Base-by-base conservation (phyloP, 257 asterid species). In the Primulina huaijiensis region DNA sequence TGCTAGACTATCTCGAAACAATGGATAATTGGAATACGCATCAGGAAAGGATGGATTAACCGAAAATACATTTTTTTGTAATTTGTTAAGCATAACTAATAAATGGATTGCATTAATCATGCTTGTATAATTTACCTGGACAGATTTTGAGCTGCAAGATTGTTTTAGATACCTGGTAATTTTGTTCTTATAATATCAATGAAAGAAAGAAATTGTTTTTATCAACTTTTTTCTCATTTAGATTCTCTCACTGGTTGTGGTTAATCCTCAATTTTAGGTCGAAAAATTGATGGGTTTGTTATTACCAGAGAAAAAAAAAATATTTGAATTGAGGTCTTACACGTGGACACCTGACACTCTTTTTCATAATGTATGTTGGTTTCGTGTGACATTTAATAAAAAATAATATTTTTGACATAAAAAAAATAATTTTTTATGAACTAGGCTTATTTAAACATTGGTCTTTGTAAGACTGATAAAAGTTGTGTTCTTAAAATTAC, bases 221-320 rank as follows among this genome's bases (percentile, higher is more conserved):
- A 31, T 69, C 57, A 29, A 79, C 75, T 68, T 62, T 62, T 76
- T 72, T 23, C 79, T 62, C 53, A 31, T 61, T 82, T 70, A 53
- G 40, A 69, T 68, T 74, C 35, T 77, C 78, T 46, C 56, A 16
- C 53, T 77, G 84, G 84, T 69, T 67, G 81, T 30, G 66, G 78
- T 72, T 60, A 74, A 62, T 81, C 72, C 78, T 62, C 31, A 72
- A 17, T 72, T 81, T 55, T 70, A 76, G 88, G 74, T 87, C 86
- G 71, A 75, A 64, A 69, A 8, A 25, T 38, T 38, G 64, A 75
- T 68, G 11, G 40, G n/a, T 20, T 35, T 52, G 27, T 68, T 76
- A 62, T 69, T 23, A 23, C 25, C 25, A 23, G 25, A 23, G 25
- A 23, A 65, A 20, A 37, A 58, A 23, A 46, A 64, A n/a, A 37